A percentile compares a stretch with the other conserved stretches of the same genome.
These are phyloP conservation scores for Penicillium sp. DNA, from an alignment of 2,329 filamentous ascomycete species.

Conservation along the genomic window DNA sequence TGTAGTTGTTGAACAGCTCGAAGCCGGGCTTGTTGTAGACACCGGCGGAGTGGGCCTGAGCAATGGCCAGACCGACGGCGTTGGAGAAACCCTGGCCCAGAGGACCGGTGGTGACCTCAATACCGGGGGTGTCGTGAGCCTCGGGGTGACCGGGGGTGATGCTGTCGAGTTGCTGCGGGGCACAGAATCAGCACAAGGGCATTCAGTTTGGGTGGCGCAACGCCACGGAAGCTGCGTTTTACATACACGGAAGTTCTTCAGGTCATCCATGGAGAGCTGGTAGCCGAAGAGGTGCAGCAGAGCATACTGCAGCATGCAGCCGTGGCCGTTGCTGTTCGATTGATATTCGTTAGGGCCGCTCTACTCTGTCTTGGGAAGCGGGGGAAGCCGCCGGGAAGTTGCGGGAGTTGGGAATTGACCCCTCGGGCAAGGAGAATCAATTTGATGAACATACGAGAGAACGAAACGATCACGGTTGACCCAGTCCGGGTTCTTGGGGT, in stretches of 20 bases:
- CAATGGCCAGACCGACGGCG: slow-evolving; percentile 96
- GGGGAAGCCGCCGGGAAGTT: background rate
- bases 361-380: background rate
- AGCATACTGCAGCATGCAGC: slow-evolving; percentile 99
- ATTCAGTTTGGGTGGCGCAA: background rate
- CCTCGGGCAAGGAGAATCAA: background rate
- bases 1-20: slow-evolving; percentile 93
- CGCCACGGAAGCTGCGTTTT: background rate
- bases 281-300: slow-evolving; percentile 97
- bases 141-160: slow-evolving; percentile 97
- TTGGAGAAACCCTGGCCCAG: slow-evolving; percentile 97
- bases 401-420: background rate
- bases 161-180: slow-evolving; percentile 65
- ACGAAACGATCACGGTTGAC: slow-evolving; percentile 98
- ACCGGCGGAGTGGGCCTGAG: slow-evolving; percentile 86
- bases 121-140: slow-evolving; percentile 91
- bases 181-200: slow-evolving; percentile 15
- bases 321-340: slow-evolving; percentile 83
- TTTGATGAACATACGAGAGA: slow-evolving; percentile 77
- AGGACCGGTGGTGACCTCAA: slow-evolving; percentile 97
- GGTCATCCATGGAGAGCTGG: slow-evolving; percentile 79
- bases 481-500: slow-evolving; percentile 98
- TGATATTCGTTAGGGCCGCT: slow-evolving; percentile 13
- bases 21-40: slow-evolving; percentile 97
- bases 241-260: slow-evolving; percentile 95